Conservation (phyloP, 805 yeast species). For the Grigorovia jiainica region DNA sequence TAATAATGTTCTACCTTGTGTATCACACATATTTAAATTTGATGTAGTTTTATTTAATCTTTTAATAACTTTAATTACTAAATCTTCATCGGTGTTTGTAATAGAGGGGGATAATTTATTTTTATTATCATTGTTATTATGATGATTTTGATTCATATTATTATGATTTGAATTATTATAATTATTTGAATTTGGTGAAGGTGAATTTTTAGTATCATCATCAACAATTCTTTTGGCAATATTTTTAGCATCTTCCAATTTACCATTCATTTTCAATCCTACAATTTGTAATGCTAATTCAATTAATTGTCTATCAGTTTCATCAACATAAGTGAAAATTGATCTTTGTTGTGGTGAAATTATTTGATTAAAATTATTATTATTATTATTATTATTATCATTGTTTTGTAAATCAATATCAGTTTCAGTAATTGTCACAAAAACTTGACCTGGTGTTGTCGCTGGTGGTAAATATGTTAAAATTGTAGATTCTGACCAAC, state of each 20-base stretch:
- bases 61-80: slow-evolving; percentile 45
- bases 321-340: slow-evolving; percentile 86
- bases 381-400: slow-evolving; percentile 15
- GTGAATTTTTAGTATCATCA: slow-evolving; percentile 19
- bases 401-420: not conserved
- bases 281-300: slow-evolving; percentile 94
- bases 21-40: slow-evolving; percentile 73
- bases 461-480: slow-evolving; percentile 94
- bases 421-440: slow-evolving; percentile 66
- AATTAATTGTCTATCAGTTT: slow-evolving; percentile 87
- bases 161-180: not conserved
- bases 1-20: slow-evolving; percentile 77
- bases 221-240: slow-evolving; percentile 89
- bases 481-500: slow-evolving; percentile 92
- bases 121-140: too few species aligned
- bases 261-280: slow-evolving; percentile 94
- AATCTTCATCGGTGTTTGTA: slow-evolving; percentile 28
- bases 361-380: not conserved
- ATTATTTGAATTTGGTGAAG: slow-evolving; percentile 1
- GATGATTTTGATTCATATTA: not conserved
- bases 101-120: slow-evolving; percentile 5
- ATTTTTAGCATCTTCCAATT: slow-evolving; percentile 86
- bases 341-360: slow-evolving; percentile 24
- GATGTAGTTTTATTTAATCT: slow-evolving; percentile 56
- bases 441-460: slow-evolving; percentile 78